Base-by-base conservation (phyloP, 140 eudicot genomes). In the Flaveria floridana region DNA sequence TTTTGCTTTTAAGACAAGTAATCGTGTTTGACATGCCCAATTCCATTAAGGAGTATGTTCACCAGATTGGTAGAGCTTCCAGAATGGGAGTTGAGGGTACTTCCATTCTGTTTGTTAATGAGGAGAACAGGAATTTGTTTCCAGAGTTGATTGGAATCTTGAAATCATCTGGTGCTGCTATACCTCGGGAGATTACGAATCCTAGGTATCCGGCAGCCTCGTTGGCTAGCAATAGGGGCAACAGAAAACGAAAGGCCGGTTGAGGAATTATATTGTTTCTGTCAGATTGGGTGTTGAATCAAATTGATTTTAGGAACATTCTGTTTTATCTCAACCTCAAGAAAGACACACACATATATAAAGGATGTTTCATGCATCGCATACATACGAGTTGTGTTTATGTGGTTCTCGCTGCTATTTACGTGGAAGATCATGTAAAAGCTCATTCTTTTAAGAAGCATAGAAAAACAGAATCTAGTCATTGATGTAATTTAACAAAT, bases 11-110 rank as follows among this genome's bases (percentile, higher is more conserved):
- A 78, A 85, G 86, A 76, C 96, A 86, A 74, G 99, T 94, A 51
- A 88, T 94, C 47, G 83, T 91, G 75, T 91, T 94, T 85, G 99
- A 94, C 82, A 82, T 94, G 89, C 99, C 99, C 13, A 88, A 84
- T 84, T 87, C 96, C 42, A 78, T 91, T 2, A 88, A 87, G 78
- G 99, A 91, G 83, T 94, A 90, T 82, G 90, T 94, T 44, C 99
- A 91, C 83, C 91, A 84, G 83, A 83, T 91, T 65, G 99, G 96
- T 44, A 88, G 99, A 72, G 96, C 91, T 13, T 93, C 99, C 0
- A 87, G 96, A 76, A 78, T 90, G 89, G 97, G 99, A 69, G 85
- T 77, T 79, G 96, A 87, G 55, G 99, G 99, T 41, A 76, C 61
- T 44, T 84, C 99, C 1, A 84, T 88, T 71, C 78, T 88, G 67